Conservation (phyloP, 2,329 filamentous ascomycete genomes). For the Periconia digitata region DNA sequence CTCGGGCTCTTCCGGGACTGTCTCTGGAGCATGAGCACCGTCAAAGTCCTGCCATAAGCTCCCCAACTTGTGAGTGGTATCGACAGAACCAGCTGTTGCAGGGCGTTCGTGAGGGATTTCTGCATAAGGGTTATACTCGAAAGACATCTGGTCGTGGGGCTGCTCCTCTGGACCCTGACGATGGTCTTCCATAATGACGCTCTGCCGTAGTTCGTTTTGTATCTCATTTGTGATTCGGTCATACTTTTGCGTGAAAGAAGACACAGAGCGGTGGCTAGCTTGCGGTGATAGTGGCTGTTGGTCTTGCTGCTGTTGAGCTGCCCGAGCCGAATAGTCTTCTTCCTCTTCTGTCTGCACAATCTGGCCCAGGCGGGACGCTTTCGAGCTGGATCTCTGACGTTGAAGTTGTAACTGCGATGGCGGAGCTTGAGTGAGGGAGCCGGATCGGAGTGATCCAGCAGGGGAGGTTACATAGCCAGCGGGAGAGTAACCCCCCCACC, state of each 20-base stretch:
- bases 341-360: conserved; percentile 42
- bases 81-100: conserved; percentile 57
- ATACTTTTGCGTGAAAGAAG: conserved; percentile 41
- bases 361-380: conserved; percentile 45
- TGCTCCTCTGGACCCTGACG: conserved; percentile 10
- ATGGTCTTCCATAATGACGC: conserved; percentile 11
- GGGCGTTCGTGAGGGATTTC: conserved; percentile 41
- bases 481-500: conserved; percentile 71
- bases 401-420: conserved; percentile 35
- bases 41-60: conserved; percentile 79
- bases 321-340: conserved; percentile 16
- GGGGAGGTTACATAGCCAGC: conserved; percentile 69
- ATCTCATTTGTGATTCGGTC: conserved; percentile 40
- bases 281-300: conserved; percentile 17
- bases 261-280: conserved; percentile 30
- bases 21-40: conserved; percentile 70
- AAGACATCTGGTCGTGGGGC: conserved; percentile 6
- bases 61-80: conserved; percentile 66
- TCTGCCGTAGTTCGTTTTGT: conserved; percentile 31
- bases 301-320: conserved; percentile 4
- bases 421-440: conserved; percentile 43
- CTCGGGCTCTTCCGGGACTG: conserved; percentile 31
- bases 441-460: conserved; percentile 60
- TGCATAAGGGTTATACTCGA: conserved; percentile 21
- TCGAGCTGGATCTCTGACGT: conserved; percentile 43